Base-by-base conservation (phyloP, 768 basidiomycete genomes). In the Hortiboletus campestris region DNA sequence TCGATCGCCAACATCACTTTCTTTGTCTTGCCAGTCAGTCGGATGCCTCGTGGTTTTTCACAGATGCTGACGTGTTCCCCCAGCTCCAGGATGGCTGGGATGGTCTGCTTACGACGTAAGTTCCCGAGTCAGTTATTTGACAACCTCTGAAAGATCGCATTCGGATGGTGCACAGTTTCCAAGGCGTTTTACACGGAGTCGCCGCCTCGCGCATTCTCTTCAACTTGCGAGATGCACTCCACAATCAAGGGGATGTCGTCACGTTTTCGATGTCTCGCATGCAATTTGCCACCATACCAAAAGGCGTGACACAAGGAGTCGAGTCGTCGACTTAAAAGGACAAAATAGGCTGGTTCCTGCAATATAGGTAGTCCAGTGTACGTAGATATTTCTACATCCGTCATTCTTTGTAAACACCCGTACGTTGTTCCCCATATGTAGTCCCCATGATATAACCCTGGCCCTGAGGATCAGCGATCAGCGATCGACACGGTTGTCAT, bases 171-270 rank as follows among this genome's bases (percentile, higher is more conserved):
- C 9, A 38, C 8, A 61, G 56, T 12, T 25, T 62, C 22, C 61
- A 59, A 39, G 49, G 41, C 14, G 42, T 58, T 5, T 31, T 51
- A 13, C 56, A 62, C 6, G 46, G 55, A 25, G 25, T 25, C 25
- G 25, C 4, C 25, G 25, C 25, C 25, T 25, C 25, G 4, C 25
- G 51, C 11, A 29, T 62, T 17, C 40, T 62, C 29, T 62, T 62
- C 42, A 25, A 51, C 28, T 38, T 58, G 32, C 49, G 25, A 25
- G 25, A 25, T 4, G 25, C 25, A 25, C 25, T 25, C 25, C 25
- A 25, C 25, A 25, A 25, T 25, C 25, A 25, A 25, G 25, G 25
- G 25, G 25, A 25, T 12, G 20, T 28, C 6, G 11, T 17, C 25
- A 22, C 44, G 12, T 31, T 36, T 25, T 20, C 45, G 0, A 10